Percentiles rank a stretch among this genome's conserved stretches.
phyloP scores from a whole-genome alignment of 371 early-diverging fungal species.

The Mortierella sp. region DNA sequence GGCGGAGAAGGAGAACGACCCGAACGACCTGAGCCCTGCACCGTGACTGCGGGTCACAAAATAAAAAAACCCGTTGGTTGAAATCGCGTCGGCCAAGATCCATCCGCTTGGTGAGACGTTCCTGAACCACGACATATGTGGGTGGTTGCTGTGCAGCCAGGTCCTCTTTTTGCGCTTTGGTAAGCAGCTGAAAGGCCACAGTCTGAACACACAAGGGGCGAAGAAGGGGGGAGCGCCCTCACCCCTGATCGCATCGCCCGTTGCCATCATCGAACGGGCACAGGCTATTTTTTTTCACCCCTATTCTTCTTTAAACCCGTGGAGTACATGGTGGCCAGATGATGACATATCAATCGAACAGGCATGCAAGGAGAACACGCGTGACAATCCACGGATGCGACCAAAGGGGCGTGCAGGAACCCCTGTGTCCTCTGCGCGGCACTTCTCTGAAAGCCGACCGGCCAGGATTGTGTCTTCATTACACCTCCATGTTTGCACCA shows the following conservation, averaged over 20 bases:
- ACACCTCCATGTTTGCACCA: too few relatives aligned
- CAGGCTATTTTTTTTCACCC: slow-evolving; percentile 14
- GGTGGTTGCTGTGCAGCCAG: neutral
- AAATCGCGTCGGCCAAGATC: too few relatives aligned
- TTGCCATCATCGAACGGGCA: slow-evolving; percentile 18
- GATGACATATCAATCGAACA: slow-evolving; percentile 9
- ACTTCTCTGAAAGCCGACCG: too few relatives aligned
- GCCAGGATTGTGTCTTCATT: too few relatives aligned
- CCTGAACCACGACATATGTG: neutral
- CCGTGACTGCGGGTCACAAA: too few relatives aligned
- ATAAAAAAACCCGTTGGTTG: too few relatives aligned
- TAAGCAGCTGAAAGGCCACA: too few relatives aligned
- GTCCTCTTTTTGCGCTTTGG: slow-evolving; percentile 4
- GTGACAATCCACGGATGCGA: slow-evolving; percentile 16
- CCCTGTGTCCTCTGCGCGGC: slow-evolving; percentile 1
- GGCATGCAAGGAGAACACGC: neutral
- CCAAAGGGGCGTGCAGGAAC: slow-evolving; percentile 9
- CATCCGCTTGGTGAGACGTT: too few relatives aligned
- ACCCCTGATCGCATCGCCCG: slow-evolving; percentile 29
- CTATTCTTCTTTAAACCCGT: slow-evolving; percentile 27
- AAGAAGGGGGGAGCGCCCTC: too few relatives aligned
- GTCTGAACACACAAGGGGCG: too few relatives aligned
- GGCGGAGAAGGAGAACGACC: too few relatives aligned
- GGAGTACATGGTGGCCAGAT: neutral
- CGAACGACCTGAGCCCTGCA: too few relatives aligned